phyloP scores from a whole-genome alignment of 2,329 filamentous ascomycete species.

The Akanthomyces lecanii region DNA sequence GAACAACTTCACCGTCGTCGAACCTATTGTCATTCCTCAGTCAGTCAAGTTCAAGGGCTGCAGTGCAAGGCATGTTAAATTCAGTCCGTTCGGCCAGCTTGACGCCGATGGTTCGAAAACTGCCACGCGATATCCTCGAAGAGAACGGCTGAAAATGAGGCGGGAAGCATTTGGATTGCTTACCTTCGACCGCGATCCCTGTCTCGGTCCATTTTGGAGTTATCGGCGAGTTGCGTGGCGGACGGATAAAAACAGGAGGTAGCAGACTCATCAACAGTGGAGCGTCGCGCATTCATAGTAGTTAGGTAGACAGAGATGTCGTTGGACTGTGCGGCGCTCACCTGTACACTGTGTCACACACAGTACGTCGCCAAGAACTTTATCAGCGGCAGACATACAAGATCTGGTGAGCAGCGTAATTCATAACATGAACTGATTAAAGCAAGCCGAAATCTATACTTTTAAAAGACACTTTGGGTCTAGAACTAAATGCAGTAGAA shows the following conservation, averaged over 20 bases:
- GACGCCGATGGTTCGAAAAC: background rate
- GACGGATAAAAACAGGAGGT: background rate
- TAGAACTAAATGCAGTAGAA: background rate
- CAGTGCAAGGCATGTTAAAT: no score
- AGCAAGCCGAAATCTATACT: background rate
- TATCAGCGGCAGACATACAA: background rate
- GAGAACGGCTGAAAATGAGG: background rate
- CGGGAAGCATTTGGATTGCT: background rate
- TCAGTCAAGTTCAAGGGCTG: background rate
- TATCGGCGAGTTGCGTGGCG: background rate
- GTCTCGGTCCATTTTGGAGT: conserved; percentile 17
- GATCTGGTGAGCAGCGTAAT: background rate
- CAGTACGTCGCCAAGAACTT: background rate
- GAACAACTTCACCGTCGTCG: conserved; percentile 58
- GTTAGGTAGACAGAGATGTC: background rate
- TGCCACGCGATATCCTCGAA: background rate
- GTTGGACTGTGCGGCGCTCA: background rate
- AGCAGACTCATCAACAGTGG: background rate
- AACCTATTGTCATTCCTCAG: conserved; percentile 37
- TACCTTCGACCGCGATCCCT: conserved; percentile 21
- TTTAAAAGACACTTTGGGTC: background rate
- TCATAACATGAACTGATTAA: background rate
- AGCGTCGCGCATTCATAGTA: background rate
- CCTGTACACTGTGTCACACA: background rate
- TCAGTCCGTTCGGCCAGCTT: background rate